Evolutionary conservation across 257 asterid species (phyloP).

Genomic region (Lantana camara): DNA sequence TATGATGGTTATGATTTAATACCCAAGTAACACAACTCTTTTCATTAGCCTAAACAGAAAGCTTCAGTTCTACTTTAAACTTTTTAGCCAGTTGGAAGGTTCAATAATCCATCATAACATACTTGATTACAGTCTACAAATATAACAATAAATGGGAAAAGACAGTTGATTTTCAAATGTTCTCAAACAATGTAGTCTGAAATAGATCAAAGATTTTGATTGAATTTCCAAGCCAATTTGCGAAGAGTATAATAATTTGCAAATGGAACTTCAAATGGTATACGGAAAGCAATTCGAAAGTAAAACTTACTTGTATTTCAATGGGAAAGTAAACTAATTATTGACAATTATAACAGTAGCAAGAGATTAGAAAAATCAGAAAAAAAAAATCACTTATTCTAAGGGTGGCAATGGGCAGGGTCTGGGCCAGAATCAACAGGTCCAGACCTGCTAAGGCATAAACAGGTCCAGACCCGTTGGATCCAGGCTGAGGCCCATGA

Average conservation of each 20-base stretch:
- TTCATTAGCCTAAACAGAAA: background rate
- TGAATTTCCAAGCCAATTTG: background rate
- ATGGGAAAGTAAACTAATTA: background rate
- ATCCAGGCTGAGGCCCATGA: too few relatives aligned
- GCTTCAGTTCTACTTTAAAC: background rate
- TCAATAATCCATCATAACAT: background rate
- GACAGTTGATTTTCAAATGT: background rate
- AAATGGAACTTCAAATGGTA: background rate
- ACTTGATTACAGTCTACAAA: background rate
- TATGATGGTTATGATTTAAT: constrained; percentile 4
- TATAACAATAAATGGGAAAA: background rate
- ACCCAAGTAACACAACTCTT: constrained; percentile 9
- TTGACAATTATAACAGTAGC: background rate
- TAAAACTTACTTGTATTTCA: too few relatives aligned
- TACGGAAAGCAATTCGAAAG: background rate
- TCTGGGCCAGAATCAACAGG: too few relatives aligned
- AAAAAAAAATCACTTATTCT: too few relatives aligned
- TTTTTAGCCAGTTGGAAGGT: constrained; percentile 1
- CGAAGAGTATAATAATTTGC: background rate
- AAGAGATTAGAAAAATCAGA: too few relatives aligned
- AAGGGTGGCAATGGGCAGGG: too few relatives aligned
- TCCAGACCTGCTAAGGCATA: too few relatives aligned
- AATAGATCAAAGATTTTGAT: background rate
- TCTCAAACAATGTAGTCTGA: background rate
- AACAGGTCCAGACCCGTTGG: too few relatives aligned